These are phyloP conservation scores for Onygena corvina DNA, from an alignment of 2,329 filamentous ascomycete species.

Conservation along the genomic window DNA sequence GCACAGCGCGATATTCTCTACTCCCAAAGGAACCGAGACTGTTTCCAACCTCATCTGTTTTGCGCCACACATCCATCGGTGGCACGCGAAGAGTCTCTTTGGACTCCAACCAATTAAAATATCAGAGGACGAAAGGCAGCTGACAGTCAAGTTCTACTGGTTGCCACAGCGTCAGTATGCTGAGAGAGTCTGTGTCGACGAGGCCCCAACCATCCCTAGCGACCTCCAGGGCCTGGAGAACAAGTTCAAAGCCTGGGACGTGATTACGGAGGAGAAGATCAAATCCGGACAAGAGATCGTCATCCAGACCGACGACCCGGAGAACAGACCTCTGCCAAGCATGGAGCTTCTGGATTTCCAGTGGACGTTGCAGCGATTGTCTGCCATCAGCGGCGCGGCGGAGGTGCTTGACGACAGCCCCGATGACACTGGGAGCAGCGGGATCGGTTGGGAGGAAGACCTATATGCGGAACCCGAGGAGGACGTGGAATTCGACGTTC, in stretches of 20 bases:
- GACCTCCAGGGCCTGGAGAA: neutral
- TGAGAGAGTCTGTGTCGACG: neutral
- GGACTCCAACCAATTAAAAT: slow-evolving; percentile 9
- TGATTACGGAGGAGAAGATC: neutral
- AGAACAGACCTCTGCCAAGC: slow-evolving; percentile 1
- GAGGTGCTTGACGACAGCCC: neutral
- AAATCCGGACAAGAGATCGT: neutral
- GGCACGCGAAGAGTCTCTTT: slow-evolving; percentile 8
- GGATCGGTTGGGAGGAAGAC: neutral
- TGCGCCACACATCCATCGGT: slow-evolving; percentile 8
- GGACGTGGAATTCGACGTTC: no score
- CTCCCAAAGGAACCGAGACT: slow-evolving; percentile 5
- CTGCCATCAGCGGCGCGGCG: slow-evolving; percentile 2
- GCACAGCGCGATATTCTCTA: slow-evolving; percentile 7
- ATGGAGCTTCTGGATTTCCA: slow-evolving; percentile 4
- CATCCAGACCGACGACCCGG: slow-evolving; percentile 8
- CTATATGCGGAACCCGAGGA: no score
- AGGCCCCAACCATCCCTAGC: neutral
- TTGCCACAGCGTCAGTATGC: neutral
- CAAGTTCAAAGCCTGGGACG: neutral
- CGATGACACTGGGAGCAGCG: neutral
- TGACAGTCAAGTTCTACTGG: slow-evolving; percentile 11
- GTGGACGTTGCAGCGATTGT: slow-evolving; percentile 8
- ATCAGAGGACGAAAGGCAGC: neutral
- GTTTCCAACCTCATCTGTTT: slow-evolving; percentile 12